These are phyloP conservation scores for Aphanomyces stellatus DNA, from an alignment of 352 stramenopile genomes.

Conservation along the genomic window DNA sequence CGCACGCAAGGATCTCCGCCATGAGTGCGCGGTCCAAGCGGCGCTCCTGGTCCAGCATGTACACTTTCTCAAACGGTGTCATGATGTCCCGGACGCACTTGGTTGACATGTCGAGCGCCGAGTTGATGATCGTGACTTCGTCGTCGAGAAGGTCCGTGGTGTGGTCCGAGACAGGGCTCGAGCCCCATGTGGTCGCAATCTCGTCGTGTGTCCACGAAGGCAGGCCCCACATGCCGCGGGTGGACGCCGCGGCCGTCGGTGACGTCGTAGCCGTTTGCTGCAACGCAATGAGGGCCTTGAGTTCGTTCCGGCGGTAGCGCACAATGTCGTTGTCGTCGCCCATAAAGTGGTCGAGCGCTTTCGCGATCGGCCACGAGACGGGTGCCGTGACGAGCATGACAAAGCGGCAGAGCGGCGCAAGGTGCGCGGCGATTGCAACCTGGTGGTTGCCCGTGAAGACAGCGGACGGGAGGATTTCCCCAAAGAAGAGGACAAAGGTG, in stretches of 20 bases:
- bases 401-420: constrained; percentile 51
- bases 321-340: constrained; percentile 28
- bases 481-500: constrained; percentile 77
- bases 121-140: constrained; percentile 59
- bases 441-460: constrained; percentile 83
- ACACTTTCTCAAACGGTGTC: constrained; percentile 42
- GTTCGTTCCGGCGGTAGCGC: constrained; percentile 45
- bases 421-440: constrained; percentile 41
- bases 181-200: neutral
- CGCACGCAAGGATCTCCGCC: constrained; percentile 36
- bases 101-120: constrained; percentile 43
- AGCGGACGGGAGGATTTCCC: constrained; percentile 78
- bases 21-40: constrained; percentile 32
- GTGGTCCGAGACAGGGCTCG: neutral
- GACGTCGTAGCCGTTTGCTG: neutral
- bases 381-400: constrained; percentile 57
- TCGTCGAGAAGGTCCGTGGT: constrained; percentile 22
- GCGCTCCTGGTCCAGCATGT: constrained; percentile 32
- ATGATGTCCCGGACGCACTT: constrained; percentile 42
- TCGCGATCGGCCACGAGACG: constrained; percentile 58
- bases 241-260: too few species aligned
- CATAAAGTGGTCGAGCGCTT: constrained; percentile 47
- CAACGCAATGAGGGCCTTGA: constrained; percentile 40
- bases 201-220: too few species aligned
- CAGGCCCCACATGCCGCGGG: neutral